A percentile compares a stretch with the other conserved stretches of the same genome.
phyloP scores from a whole-genome alignment of 768 basidiomycete species.

The Suillus variegatus region DNA sequence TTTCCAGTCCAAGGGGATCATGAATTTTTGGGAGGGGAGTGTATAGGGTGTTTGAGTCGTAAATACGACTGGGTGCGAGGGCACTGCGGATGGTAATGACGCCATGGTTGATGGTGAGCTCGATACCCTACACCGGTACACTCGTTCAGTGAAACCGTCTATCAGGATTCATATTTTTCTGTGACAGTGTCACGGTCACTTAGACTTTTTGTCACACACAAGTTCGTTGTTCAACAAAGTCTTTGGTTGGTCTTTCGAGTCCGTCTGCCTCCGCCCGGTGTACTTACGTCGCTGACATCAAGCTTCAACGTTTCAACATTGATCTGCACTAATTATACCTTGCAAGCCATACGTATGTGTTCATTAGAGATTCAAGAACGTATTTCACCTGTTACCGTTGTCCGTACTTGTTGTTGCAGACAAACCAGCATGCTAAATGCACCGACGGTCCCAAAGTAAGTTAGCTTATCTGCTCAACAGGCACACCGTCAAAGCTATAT shows the following conservation, averaged over 20 bases:
- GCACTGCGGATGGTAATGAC: conserved; percentile 12
- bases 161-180: not conserved
- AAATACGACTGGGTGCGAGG: conserved; percentile 64
- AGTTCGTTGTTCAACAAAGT: no score
- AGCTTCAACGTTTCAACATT: not conserved
- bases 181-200: not conserved
- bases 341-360: not conserved
- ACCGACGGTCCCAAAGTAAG: not conserved
- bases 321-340: not conserved
- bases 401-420: not conserved
- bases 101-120: not conserved
- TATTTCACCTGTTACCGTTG: not conserved
- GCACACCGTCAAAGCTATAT: not conserved
- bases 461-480: not conserved
- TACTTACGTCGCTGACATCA: not conserved
- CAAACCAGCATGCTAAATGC: not conserved
- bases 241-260: not conserved
- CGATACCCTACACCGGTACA: not conserved
- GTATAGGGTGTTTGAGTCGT: conserved; percentile 73
- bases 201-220: not conserved
- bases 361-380: not conserved
- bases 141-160: not conserved
- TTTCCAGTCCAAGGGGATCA: conserved; percentile 88
- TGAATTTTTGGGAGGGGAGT: conserved; percentile 85
- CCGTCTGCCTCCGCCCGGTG: not conserved